A percentile compares a stretch with the other conserved stretches of the same genome.
phyloP scores from a whole-genome alignment of 176 grass and related monocot species.

The Carex scoparia region DNA sequence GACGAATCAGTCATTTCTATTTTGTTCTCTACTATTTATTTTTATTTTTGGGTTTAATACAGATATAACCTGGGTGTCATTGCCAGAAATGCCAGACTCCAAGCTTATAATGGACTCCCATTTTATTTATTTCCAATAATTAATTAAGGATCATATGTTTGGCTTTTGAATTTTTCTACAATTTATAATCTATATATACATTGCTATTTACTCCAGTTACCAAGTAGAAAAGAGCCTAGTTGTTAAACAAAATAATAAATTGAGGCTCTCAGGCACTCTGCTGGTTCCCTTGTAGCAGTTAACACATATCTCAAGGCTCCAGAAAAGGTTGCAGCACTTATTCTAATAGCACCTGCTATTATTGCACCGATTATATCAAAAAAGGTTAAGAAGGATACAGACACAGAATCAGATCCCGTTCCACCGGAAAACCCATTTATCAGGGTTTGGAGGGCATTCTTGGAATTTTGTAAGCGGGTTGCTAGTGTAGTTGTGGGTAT shows the following conservation, averaged over 20 bases:
- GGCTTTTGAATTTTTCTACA: no score
- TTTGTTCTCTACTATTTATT: background rate
- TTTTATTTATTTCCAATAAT: background rate
- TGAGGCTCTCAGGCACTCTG: constrained; percentile 67
- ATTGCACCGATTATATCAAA: constrained; percentile 28
- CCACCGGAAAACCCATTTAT: constrained; percentile 33
- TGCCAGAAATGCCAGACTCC: background rate
- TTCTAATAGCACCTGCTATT: constrained; percentile 80
- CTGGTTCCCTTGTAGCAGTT: constrained; percentile 77
- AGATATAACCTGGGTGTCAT: background rate
- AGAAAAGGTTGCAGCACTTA: constrained; percentile 58
- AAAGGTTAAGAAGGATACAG: constrained; percentile 25
- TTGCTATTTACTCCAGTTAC: background rate
- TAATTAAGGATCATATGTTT: background rate
- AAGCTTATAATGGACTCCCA: background rate
- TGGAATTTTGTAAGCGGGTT: constrained; percentile 34
- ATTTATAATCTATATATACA: background rate
- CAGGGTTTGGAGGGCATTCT: constrained; percentile 44
- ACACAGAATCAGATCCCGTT: constrained; percentile 19
- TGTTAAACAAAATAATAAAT: constrained; percentile 15
- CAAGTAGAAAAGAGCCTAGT: background rate
- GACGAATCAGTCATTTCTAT: background rate
- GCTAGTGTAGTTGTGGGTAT: constrained; percentile 30
- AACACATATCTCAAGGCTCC: constrained; percentile 69
- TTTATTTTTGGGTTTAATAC: background rate